A percentile compares a stretch with the other conserved stretches of the same genome.
phyloP scores from a whole-genome alignment of 805 yeast genomes.

The Phaffomyces opuntiae region DNA sequence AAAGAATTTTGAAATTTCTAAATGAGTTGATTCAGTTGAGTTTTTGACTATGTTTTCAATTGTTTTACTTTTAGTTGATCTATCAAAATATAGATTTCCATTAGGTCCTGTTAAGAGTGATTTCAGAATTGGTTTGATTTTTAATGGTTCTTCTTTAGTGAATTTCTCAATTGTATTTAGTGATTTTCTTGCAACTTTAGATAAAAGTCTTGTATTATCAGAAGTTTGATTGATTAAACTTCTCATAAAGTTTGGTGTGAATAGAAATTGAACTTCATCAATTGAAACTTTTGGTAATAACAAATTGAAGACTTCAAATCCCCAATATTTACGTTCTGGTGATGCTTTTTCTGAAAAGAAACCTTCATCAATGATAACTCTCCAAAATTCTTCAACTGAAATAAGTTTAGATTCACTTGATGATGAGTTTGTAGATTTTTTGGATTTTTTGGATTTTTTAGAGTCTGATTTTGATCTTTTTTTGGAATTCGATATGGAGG shows the following conservation, averaged over 20 bases:
- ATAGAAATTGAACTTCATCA: conserved; percentile 24
- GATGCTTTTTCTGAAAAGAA: conserved; percentile 73
- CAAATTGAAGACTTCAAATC: conserved; percentile 62
- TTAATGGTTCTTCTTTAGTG: conserved; percentile 30
- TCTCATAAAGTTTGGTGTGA: conserved; percentile 64
- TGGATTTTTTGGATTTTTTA: conserved; percentile 19
- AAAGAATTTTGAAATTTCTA: conserved; percentile 13
- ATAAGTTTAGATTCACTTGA: conserved; percentile 7
- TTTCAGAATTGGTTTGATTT: conserved; percentile 26
- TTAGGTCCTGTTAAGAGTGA: conserved; percentile 35
- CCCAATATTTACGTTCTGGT: conserved; percentile 80
- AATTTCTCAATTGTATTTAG: conserved; percentile 36
- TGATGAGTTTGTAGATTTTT: conserved; percentile 12
- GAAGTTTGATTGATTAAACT: conserved; percentile 71
- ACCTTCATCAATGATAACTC: conserved; percentile 68
- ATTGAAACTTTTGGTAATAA: conserved; percentile 30
- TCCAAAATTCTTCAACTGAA: conserved; percentile 64
- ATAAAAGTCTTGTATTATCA: conserved; percentile 54
- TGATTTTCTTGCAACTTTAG: conserved; percentile 55
- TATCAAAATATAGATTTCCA: conserved; percentile 69
- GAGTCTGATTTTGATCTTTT: conserved; percentile 34
- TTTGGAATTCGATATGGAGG: conserved; percentile 23
- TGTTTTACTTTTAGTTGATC: conserved; percentile 66
- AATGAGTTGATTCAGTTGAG: conserved; percentile 7
- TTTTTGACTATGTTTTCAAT: conserved; percentile 28